Conservation (phyloP, 2,329 filamentous ascomycete genomes). For the Elsinoe perseae region DNA sequence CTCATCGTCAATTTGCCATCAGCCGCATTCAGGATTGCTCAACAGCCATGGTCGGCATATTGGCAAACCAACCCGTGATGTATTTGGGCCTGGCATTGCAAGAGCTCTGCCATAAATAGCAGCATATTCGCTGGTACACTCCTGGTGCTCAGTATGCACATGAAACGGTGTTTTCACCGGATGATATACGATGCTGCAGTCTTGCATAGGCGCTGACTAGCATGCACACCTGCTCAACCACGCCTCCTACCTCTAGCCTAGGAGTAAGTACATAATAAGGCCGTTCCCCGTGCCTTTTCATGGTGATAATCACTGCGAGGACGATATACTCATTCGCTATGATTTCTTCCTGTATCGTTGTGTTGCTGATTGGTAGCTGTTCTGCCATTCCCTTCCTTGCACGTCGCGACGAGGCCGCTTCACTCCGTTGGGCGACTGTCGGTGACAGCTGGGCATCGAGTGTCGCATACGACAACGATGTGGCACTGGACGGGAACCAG, state of each 20-base stretch:
- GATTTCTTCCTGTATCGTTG: neutral
- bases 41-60: neutral
- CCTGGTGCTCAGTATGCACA: neutral
- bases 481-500: neutral
- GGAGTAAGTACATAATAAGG: no score
- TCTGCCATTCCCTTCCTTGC: neutral
- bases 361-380: neutral
- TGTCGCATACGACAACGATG: neutral
- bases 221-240: no score
- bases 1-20: no score
- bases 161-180: no score
- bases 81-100: neutral
- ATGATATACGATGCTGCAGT: no score
- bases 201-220: no score
- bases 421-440: neutral
- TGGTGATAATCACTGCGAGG: no score
- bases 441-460: conserved; percentile 3
- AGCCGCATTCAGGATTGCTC: no score
- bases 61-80: neutral
- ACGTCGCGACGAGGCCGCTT: neutral
- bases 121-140: no score
- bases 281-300: no score
- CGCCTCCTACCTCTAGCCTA: no score
- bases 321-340: neutral
- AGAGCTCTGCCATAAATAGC: neutral